A percentile compares a stretch with the other conserved stretches of the same genome.
Conservation (phyloP, 495 filamentous ascomycete species). For the Penicillium odoratum region DNA sequence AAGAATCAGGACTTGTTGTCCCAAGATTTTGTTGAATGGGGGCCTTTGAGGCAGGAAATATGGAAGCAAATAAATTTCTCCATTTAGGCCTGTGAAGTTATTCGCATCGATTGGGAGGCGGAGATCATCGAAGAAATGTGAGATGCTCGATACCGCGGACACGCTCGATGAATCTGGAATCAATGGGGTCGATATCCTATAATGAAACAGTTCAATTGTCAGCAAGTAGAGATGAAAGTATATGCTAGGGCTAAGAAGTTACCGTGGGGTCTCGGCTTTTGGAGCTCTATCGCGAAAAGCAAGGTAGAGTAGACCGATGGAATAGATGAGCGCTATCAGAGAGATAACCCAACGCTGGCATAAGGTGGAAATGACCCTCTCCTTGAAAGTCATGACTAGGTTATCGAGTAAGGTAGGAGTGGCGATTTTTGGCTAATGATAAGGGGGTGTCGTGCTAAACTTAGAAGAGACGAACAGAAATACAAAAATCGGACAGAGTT, state of each 20-base stretch:
- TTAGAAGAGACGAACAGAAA: background rate
- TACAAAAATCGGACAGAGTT: background rate
- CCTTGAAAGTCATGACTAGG: background rate
- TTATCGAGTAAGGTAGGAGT: too few species aligned
- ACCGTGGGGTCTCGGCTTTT: background rate
- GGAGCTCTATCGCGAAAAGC: background rate
- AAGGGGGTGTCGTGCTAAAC: background rate
- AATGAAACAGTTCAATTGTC: background rate
- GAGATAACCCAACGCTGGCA: background rate
- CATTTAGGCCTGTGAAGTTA: constrained; percentile 3
- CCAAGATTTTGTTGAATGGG: constrained; percentile 25
- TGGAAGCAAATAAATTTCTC: constrained; percentile 2
- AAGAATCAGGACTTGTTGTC: constrained; percentile 37
- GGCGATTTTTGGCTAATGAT: background rate
- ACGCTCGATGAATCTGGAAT: too few species aligned
- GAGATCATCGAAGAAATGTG: background rate
- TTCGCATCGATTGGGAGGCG: constrained; percentile 5
- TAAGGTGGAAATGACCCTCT: background rate
- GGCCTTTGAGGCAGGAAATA: background rate
- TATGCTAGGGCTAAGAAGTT: background rate
- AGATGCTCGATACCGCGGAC: background rate
- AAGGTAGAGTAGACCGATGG: constrained; percentile 3
- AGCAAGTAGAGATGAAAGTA: background rate
- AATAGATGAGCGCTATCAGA: background rate
- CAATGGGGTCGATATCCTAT: background rate